These are phyloP conservation scores for Hysterium pulicare DNA, from an alignment of 2,329 filamentous ascomycete species.

Conservation along the genomic window DNA sequence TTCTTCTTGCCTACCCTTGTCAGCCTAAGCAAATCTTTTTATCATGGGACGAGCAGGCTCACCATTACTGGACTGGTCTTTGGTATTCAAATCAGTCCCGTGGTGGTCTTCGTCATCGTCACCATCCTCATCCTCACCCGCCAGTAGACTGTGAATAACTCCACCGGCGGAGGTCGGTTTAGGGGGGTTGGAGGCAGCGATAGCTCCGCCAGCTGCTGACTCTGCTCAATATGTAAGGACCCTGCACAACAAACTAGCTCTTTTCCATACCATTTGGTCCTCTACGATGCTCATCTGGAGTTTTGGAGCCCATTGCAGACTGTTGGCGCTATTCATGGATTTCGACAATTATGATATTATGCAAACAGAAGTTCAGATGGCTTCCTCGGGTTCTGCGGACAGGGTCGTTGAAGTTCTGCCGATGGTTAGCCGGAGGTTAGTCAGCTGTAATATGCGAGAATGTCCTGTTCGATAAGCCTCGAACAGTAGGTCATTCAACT, in stretches of 20 bases:
- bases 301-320: slow-evolving; percentile 36
- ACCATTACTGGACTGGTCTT: too few species aligned
- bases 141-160: slow-evolving; percentile 33
- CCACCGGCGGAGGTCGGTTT: slow-evolving; percentile 35
- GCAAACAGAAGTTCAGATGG: too few species aligned
- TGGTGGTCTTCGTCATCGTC: slow-evolving; percentile 50
- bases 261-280: slow-evolving; percentile 27
- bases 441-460: too few species aligned
- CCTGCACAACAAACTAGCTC: neutral
- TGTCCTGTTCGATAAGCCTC: too few species aligned
- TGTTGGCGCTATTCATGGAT: too few species aligned
- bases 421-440: too few species aligned
- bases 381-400: too few species aligned
- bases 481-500: too few species aligned
- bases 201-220: slow-evolving; percentile 19
- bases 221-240: slow-evolving; percentile 24
- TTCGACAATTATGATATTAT: too few species aligned
- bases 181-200: slow-evolving; percentile 28
- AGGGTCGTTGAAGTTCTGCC: too few species aligned
- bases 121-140: slow-evolving; percentile 46
- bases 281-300: slow-evolving; percentile 34
- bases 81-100: slow-evolving; percentile 26
- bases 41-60: too few species aligned
- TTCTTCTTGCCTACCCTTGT: slow-evolving; percentile 72
- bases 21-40: too few species aligned